Evolutionary conservation across 441 rosid genomes (phyloP).

Genomic region (Mallotus repandus): DNA sequence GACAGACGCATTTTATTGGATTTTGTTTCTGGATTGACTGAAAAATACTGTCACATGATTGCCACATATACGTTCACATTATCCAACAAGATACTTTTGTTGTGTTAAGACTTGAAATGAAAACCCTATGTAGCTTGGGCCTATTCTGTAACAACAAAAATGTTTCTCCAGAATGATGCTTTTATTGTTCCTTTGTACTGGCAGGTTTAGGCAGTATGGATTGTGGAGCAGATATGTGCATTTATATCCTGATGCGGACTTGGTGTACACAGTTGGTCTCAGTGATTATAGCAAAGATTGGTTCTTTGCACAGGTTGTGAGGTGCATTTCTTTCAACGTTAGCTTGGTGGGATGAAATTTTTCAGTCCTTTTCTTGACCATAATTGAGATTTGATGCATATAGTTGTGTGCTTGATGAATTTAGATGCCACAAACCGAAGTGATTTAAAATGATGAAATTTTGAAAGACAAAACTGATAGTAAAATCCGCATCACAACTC

Average conservation of each 20-base stretch:
- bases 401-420: background rate
- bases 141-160: background rate
- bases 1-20: background rate
- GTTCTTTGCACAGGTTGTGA: conserved; percentile 71
- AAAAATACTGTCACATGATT: background rate
- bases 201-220: conserved; percentile 75
- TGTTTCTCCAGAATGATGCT: background rate
- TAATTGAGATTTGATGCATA: background rate
- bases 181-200: background rate
- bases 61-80: background rate
- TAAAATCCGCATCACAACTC: background rate
- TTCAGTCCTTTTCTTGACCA: background rate
- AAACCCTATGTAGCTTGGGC: background rate
- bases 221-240: conserved; percentile 58
- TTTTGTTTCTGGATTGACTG: background rate
- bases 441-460: conserved; percentile 3
- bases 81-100: background rate
- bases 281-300: conserved; percentile 54
- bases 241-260: conserved; percentile 51
- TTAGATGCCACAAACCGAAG: background rate
- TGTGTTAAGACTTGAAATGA: background rate
- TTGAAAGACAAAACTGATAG: background rate
- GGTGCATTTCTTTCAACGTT: conserved; percentile 32
- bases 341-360: conserved; percentile 12
- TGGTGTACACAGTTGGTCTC: conserved; percentile 56